These are phyloP conservation scores for Candida odintsovae DNA, from an alignment of 805 yeast species.

Conservation along the genomic window DNA sequence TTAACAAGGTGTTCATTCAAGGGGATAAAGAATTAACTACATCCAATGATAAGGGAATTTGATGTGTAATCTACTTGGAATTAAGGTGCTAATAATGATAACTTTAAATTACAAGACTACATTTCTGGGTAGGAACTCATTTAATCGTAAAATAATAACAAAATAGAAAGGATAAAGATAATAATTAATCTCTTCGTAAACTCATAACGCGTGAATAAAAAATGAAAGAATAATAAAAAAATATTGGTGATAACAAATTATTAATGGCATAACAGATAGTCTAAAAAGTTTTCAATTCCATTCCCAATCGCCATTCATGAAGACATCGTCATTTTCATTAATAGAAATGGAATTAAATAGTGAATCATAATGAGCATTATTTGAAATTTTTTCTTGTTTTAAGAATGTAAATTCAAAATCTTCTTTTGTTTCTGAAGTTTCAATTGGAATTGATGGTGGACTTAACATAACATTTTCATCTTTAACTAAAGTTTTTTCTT, in stretches of 20 bases:
- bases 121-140: neutral
- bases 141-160: neutral
- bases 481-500: neutral
- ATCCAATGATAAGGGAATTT: neutral
- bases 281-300: constrained; percentile 10
- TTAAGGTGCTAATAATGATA: neutral
- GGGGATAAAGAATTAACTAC: neutral
- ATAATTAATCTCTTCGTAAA: neutral
- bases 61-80: no score
- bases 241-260: neutral
- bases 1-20: neutral
- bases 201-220: neutral
- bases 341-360: constrained; percentile 9
- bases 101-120: neutral
- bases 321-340: constrained; percentile 6
- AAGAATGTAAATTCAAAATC: constrained; percentile 22
- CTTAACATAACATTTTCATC: neutral
- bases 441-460: constrained; percentile 7
- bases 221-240: no score
- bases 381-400: constrained; percentile 13
- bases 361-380: constrained; percentile 8
- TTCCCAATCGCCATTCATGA: constrained; percentile 16
- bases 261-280: neutral
- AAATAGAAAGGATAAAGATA: neutral
- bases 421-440: constrained; percentile 2